Evolutionary conservation across 257 asterid genomes (phyloP).

Genomic region (Primulina huaijiensis): DNA sequence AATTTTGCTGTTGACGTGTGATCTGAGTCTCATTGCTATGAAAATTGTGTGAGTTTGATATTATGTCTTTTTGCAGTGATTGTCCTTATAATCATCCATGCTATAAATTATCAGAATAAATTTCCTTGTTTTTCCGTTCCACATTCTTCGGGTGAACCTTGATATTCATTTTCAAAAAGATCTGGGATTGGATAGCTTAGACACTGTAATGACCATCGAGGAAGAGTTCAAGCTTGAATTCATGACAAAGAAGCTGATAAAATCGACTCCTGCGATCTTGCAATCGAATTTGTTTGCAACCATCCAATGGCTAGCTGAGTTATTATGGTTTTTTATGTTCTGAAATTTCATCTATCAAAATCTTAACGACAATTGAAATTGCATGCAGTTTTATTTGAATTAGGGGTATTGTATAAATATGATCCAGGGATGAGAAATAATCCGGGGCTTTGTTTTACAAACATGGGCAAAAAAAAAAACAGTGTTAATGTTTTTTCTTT

Average conservation of each 20-base stretch:
- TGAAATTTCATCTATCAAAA: not conserved
- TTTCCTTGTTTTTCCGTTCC: not conserved
- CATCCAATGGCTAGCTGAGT: constrained; percentile 20
- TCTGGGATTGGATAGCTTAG: constrained; percentile 19
- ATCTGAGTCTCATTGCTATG: not conserved
- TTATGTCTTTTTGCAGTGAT: not conserved
- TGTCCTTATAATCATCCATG: not conserved
- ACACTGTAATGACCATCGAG: constrained; percentile 19
- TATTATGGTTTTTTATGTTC: not conserved
- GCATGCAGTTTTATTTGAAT: not conserved
- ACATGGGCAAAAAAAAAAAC: not conserved
- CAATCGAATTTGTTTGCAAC: constrained; percentile 7
- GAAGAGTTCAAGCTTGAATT: constrained; percentile 22
- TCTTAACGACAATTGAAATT: not conserved
- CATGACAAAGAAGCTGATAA: constrained; percentile 25
- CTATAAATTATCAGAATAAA: not conserved
- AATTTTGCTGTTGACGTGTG: not conserved
- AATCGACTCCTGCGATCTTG: constrained; percentile 14
- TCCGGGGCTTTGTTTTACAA: not conserved
- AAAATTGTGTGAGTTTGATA: not conserved
- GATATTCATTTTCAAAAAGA: constrained; percentile 19
- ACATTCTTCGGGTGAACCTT: constrained; percentile 9
- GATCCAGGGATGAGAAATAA: constrained; percentile 5
- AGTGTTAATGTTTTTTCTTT: too few species aligned
- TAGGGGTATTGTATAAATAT: not conserved